Evolutionary conservation across 345 rosid genomes (phyloP), one percentile per base, ranked within the genome.

Genomic region (Conringia planisiliqua): DNA sequence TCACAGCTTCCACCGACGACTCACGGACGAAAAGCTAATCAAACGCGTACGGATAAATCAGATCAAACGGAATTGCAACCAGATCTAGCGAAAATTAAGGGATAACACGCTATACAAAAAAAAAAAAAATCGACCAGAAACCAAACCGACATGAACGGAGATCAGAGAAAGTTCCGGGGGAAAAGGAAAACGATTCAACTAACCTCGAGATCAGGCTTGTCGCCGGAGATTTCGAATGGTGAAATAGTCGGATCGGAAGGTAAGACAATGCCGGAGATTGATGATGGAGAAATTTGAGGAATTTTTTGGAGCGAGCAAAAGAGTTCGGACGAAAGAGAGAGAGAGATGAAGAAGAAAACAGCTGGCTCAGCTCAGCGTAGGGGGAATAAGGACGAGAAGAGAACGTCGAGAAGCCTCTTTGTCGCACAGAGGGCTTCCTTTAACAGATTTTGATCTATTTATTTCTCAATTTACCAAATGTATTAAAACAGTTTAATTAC

Each of bases 151-250:
- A 72, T 72, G 24, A 39, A 51, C 30, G 39, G 59, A 60, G 74
- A 78, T 67, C 60, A 78, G 61, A 61, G 46, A 38, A 54, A 68
- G 27, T 62, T 56, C 29, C 52, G 13, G 67, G 10, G 10, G n/a
- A 50, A 10, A 9, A 54, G 33, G 9, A 44, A 66, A 46, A 9
- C 43, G 57, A 78, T 71, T 66, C 73, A 62, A 67, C 78, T 10
- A 60, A 78, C 81, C 81, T 78, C 3, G 59, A 72, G 81, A 78
- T 72, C 72, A 70, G 76, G 60, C 63, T 70, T 35, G 61, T 35
- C 13, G 35, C 43, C 66, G 70, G 80, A 51, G 62, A 62, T 40
- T 61, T 51, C 2, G 59, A 78, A 71, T 59, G 74, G 11, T 51
- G 78, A 55, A 36, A 61, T 0, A 30, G 58, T 27, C 44, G 30